A percentile compares a stretch with the other conserved stretches of the same genome.
These are phyloP conservation scores for Wallemia mellicola DNA, from an alignment of 1,284 basidiomycete species.

Conservation along the genomic window DNA sequence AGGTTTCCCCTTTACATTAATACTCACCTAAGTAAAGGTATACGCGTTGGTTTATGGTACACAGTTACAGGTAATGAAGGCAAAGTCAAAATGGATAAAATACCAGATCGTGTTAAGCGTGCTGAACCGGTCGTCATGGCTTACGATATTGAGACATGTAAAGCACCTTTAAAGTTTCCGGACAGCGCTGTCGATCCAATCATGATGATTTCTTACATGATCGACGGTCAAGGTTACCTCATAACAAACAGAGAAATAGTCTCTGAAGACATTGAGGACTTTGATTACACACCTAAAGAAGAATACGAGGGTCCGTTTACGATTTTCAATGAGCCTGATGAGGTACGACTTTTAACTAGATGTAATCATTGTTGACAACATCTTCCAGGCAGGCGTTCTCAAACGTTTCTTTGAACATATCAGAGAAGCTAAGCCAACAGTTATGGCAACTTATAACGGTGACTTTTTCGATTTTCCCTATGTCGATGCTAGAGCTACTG, in stretches of 20 bases:
- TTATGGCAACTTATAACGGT: slow-evolving; percentile 96
- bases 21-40: slow-evolving; percentile 21
- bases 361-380: too few species aligned
- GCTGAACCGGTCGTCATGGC: slow-evolving; percentile 98
- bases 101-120: slow-evolving; percentile 75
- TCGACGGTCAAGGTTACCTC: slow-evolving; percentile 70
- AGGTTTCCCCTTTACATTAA: background rate
- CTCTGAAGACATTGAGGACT: slow-evolving; percentile 88
- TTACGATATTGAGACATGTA: slow-evolving; percentile 95
- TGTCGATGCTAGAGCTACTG: slow-evolving; percentile 56
- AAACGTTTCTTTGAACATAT: slow-evolving; percentile 73
- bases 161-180: slow-evolving; percentile 93
- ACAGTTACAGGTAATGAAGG: slow-evolving; percentile 54
- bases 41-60: slow-evolving; percentile 96
- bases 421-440: slow-evolving; percentile 70
- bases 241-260: slow-evolving; percentile 97
- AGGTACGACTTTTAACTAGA: too few species aligned
- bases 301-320: slow-evolving; percentile 94
- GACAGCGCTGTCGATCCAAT: slow-evolving; percentile 87
- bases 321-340: slow-evolving; percentile 80
- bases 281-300: slow-evolving; percentile 94
- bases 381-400: slow-evolving; percentile 36
- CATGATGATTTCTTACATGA: slow-evolving; percentile 99
- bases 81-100: slow-evolving; percentile 37
- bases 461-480: slow-evolving; percentile 99